phyloP scores from a whole-genome alignment of 2,329 filamentous ascomycete species.

The Verticillium isaacii region DNA sequence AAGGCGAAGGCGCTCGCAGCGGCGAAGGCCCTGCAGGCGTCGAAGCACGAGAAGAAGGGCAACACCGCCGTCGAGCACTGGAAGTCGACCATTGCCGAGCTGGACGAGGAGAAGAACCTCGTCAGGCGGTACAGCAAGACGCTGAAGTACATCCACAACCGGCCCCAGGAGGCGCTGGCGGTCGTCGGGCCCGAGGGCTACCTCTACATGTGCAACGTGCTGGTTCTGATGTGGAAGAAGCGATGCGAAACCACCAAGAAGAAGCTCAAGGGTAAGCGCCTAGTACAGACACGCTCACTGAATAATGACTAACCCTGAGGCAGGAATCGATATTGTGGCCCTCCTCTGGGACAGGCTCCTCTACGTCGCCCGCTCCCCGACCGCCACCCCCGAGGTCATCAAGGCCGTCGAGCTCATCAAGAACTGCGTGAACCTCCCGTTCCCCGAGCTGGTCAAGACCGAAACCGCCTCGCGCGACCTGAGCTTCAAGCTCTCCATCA shows the following conservation, averaged over 20 bases:
- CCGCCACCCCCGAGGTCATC: background rate
- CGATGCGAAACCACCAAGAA: background rate
- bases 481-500: background rate
- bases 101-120: constrained; percentile 39
- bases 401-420: background rate
- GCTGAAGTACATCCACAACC: constrained; percentile 38
- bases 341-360: constrained; percentile 12
- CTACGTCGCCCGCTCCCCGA: background rate
- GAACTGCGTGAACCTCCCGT: background rate
- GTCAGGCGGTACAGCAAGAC: constrained; percentile 42
- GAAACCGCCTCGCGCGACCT: background rate
- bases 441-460: background rate
- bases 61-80: constrained; percentile 33
- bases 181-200: constrained; percentile 26
- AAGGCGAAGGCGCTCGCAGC: constrained; percentile 31
- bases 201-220: constrained; percentile 28
- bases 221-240: constrained; percentile 14
- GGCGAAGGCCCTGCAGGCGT: constrained; percentile 27
- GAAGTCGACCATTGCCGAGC: constrained; percentile 35
- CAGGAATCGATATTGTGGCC: constrained; percentile 8
- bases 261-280: background rate
- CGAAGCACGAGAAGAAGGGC: constrained; percentile 23
- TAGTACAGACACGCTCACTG: background rate
- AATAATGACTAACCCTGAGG: background rate
- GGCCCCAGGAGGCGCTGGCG: constrained; percentile 26